These are phyloP conservation scores for Gossypium mustelinum DNA, from an alignment of 345 rosid species.

Conservation along the genomic window DNA sequence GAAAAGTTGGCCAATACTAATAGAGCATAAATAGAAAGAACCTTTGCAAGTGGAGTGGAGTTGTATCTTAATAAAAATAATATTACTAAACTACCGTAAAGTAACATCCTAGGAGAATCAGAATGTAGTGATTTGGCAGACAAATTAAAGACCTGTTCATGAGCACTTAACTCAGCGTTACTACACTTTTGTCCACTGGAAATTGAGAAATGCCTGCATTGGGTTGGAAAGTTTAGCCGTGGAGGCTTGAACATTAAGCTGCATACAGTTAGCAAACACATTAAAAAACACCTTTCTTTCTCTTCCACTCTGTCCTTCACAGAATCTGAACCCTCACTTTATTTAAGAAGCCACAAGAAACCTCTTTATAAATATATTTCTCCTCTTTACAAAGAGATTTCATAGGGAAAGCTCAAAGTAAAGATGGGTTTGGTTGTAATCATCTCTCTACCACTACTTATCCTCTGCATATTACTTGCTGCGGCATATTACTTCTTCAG, in stretches of 20 bases:
- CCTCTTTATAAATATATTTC: neutral
- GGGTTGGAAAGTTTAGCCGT: neutral
- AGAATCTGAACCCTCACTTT: neutral
- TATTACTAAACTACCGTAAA: neutral
- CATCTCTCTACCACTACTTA: constrained; percentile 71
- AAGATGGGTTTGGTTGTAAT: constrained; percentile 84
- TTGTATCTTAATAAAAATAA: neutral
- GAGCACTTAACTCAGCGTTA: neutral
- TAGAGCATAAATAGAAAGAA: neutral
- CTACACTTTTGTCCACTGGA: neutral
- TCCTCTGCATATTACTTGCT: constrained; percentile 64
- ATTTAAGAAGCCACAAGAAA: neutral
- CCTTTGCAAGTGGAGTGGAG: neutral
- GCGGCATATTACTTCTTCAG: constrained; percentile 69
- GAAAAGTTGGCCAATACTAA: neutral
- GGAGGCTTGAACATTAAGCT: constrained; percentile 4
- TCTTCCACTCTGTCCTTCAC: neutral
- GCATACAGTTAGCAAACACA: neutral
- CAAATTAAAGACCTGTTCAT: neutral
- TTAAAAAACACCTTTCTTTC: neutral
- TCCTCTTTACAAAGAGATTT: neutral
- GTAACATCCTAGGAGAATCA: neutral
- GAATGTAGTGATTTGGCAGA: neutral
- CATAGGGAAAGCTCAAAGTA: neutral
- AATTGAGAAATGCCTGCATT: neutral